Conservation (phyloP, 345 rosid species). For the Stellera chamaejasme region DNA sequence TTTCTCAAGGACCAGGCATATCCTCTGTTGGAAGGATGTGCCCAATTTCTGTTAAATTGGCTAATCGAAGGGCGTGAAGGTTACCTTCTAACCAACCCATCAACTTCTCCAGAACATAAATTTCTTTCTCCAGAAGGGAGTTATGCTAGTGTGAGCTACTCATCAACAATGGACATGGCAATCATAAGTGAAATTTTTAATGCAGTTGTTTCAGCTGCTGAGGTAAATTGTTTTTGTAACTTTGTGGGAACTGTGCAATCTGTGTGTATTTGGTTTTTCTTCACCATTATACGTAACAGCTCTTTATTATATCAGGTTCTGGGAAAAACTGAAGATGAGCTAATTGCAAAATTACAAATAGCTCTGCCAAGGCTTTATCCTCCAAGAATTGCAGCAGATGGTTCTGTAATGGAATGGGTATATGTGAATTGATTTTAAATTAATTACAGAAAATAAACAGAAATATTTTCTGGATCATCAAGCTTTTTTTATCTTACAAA, state of each 20-base stretch:
- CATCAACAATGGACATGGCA: slow-evolving; percentile 92
- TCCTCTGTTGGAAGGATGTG: slow-evolving; percentile 83
- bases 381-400: slow-evolving; percentile 51
- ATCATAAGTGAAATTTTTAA: slow-evolving; percentile 74
- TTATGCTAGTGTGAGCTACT: slow-evolving; percentile 85
- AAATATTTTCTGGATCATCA: no score
- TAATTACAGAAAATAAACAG: no score
- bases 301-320: slow-evolving; percentile 34
- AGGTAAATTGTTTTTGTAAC: slow-evolving; percentile 36
- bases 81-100: slow-evolving; percentile 84
- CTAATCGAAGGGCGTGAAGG: slow-evolving; percentile 69
- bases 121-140: slow-evolving; percentile 75
- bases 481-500: not conserved
- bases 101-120: slow-evolving; percentile 92
- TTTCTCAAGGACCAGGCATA: slow-evolving; percentile 71
- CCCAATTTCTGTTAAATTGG: slow-evolving; percentile 79
- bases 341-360: slow-evolving; percentile 38
- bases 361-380: slow-evolving; percentile 62
- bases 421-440: no score
- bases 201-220: slow-evolving; percentile 60
- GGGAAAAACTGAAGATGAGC: slow-evolving; percentile 38
- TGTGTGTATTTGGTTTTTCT: no score
- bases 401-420: slow-evolving; percentile 89
- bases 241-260: no score
- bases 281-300: not conserved